phyloP scores from a whole-genome alignment of 2,329 filamentous ascomycete species.

The Geosmithia flava region DNA sequence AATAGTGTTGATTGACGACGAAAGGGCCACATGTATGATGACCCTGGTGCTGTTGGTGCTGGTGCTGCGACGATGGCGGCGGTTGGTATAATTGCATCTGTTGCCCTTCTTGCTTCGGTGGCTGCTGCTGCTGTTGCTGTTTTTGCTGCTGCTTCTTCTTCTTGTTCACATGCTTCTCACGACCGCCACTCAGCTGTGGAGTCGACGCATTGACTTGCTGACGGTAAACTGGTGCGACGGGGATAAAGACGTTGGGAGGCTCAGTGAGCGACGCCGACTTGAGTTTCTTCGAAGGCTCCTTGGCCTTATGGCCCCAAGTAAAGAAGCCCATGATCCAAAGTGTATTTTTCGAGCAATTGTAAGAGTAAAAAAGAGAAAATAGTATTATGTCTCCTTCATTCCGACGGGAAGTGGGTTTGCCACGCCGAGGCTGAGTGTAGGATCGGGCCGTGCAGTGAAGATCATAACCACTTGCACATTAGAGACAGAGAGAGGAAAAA shows the following conservation, averaged over 20 bases:
- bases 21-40: conserved; percentile 20
- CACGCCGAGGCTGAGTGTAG: background rate
- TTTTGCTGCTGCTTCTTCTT: background rate
- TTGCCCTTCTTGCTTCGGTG: background rate
- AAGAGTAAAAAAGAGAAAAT: too few species aligned
- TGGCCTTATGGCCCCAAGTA: conserved; percentile 10
- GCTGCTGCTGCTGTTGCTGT: background rate
- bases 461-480: background rate
- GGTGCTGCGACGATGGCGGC: background rate
- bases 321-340: conserved; percentile 14
- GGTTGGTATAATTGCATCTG: background rate
- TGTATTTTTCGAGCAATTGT: too few species aligned
- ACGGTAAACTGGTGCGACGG: background rate
- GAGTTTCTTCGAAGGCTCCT: conserved; percentile 5
- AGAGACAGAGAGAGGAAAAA: background rate
- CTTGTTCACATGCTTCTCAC: background rate
- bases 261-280: background rate
- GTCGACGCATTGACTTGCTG: background rate
- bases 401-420: background rate
- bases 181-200: background rate
- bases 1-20: conserved; percentile 40
- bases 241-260: background rate
- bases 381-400: too few species aligned
- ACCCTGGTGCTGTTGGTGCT: background rate
- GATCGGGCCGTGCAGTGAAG: background rate